Evolutionary conservation across 257 asterid genomes (phyloP), one percentile per base, ranked within the genome.

Genomic region (Oldenlandia corymbosa): DNA sequence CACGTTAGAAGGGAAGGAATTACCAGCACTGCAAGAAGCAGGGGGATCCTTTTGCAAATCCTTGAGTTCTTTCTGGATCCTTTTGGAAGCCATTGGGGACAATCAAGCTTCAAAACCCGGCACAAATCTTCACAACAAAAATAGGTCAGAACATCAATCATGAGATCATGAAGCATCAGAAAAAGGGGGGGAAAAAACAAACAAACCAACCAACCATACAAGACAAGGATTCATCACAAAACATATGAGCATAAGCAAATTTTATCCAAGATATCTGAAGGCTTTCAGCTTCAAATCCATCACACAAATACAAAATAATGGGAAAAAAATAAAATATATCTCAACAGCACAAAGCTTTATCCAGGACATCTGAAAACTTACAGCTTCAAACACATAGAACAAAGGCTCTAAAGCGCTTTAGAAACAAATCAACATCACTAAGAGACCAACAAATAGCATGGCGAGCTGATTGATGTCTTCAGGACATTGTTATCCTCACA

Each of bases 21-120:
- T 60, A 74, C 79, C 79, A 69, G 79, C 79, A 36, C 79, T 74
- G 69, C 79, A 74, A 45, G 79, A 74, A 59, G 62, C 69, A 45
- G 79, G 79, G 59, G 79, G 79, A 30, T 74, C 79, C 61, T 69
- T 74, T 67, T 68, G 75, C 62, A 74, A 50, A 23, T 74, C 79
- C 75, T 74, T 74, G 27, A 74, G 72, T 36, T 74, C 79, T 37
- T 74, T 74, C 51, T 64, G 79, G 37, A 74, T 74, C 71, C 79
- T 69, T 65, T 74, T 74, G 20, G 79, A 74, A 59, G 79, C 75
- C 79, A 74, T 74, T 31, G 27, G 17, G 26, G 26, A 30, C 57
- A 60, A 9, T 47, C 27, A 34, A 26, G 24, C 54, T 47, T 63
- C 65, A 55, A 49, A 59, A 13, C 5, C 1, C 46, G 41, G 24